phyloP scores from a whole-genome alignment of 2,329 filamentous ascomycete species.

The Fusarium sp. region DNA sequence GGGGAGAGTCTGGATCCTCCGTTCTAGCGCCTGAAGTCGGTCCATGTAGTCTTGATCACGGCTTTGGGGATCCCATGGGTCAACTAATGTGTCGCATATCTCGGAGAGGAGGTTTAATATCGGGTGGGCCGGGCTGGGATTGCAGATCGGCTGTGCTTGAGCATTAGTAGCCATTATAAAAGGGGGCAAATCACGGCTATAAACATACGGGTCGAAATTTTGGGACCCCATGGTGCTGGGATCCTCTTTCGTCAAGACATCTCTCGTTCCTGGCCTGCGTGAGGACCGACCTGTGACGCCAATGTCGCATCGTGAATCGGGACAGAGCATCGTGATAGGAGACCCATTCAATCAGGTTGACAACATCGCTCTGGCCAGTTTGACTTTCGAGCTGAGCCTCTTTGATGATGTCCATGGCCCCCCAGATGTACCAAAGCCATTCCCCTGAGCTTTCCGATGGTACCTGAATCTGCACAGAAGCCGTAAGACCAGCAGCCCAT shows the following conservation, averaged over 20 bases:
- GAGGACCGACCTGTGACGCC: not conserved
- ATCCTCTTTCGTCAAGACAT: no score
- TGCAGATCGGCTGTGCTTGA: no score
- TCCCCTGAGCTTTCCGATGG: constrained; percentile 25
- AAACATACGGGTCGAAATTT: no score
- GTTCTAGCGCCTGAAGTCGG: no score
- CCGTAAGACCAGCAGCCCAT: not conserved
- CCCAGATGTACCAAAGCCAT: constrained; percentile 28
- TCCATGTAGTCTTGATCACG: not conserved
- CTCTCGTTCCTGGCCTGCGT: no score
- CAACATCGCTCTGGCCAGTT: not conserved
- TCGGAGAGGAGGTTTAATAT: no score
- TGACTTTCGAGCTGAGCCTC: not conserved
- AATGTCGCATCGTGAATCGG: constrained; percentile 7
- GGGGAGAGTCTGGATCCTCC: no score
- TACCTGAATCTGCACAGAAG: constrained; percentile 6
- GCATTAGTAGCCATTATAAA: no score
- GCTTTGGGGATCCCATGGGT: no score
- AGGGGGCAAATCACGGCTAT: no score
- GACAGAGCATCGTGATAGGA: constrained; percentile 17
- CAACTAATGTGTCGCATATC: no score
- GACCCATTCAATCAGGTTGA: constrained; percentile 12
- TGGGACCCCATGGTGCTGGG: no score
- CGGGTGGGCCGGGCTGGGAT: not conserved
- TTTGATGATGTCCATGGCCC: constrained; percentile 21